These are phyloP conservation scores for Botrytis fragariae DNA, from an alignment of 2,329 filamentous ascomycete genomes.

Conservation along the genomic window DNA sequence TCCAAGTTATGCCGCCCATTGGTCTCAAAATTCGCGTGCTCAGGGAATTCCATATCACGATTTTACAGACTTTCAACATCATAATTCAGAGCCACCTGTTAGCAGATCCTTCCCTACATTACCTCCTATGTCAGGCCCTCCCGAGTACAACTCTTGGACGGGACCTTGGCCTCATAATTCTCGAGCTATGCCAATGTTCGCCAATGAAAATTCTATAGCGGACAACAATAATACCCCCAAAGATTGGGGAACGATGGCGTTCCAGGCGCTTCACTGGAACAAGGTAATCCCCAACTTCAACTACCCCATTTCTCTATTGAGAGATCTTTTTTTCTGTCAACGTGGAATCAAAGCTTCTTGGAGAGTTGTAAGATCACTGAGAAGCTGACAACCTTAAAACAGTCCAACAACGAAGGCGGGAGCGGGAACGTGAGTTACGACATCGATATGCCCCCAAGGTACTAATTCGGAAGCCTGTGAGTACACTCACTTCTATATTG, in stretches of 20 bases:
- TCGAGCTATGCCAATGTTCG: background rate
- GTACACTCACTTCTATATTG: background rate
- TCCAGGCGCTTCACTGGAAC: background rate
- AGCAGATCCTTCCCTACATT: background rate
- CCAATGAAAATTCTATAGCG: background rate
- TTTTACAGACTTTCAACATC: background rate
- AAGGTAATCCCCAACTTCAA: background rate
- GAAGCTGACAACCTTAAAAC: slow-evolving; percentile 2
- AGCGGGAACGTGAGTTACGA: background rate
- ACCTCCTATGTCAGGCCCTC: background rate
- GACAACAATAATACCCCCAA: background rate
- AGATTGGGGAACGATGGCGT: background rate
- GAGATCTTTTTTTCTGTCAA: background rate
- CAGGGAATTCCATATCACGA: background rate
- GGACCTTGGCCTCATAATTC: background rate
- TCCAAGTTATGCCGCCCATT: background rate
- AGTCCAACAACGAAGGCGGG: background rate
- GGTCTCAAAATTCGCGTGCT: background rate
- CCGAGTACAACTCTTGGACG: background rate
- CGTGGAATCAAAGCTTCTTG: background rate
- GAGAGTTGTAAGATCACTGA: background rate
- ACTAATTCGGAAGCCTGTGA: background rate
- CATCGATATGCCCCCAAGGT: background rate
- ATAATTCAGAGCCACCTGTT: background rate
- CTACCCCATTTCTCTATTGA: background rate